Evolutionary conservation across 2,329 filamentous ascomycete species (phyloP).

Genomic region (Diaporthe sp.): DNA sequence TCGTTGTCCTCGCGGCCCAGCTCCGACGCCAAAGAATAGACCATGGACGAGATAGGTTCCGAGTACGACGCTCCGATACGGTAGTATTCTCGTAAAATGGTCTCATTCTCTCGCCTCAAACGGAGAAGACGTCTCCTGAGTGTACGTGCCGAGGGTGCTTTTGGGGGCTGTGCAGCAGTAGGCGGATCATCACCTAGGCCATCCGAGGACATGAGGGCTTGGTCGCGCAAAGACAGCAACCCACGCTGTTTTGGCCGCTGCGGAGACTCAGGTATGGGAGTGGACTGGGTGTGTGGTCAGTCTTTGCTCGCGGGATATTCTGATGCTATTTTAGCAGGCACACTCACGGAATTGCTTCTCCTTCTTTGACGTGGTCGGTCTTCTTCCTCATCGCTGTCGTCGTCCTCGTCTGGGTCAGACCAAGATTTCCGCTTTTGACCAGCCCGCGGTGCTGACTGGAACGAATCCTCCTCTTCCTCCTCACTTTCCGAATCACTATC

Average conservation of each 20-base stretch:
- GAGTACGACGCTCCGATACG: slow-evolving; percentile 90
- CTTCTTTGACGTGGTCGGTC: slow-evolving; percentile 84
- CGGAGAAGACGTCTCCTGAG: slow-evolving; percentile 81
- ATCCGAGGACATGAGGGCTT: slow-evolving; percentile 62
- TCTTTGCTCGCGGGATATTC: slow-evolving; percentile 49
- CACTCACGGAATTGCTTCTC: slow-evolving; percentile 88
- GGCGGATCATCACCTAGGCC: slow-evolving; percentile 65
- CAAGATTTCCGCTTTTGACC: slow-evolving; percentile 85
- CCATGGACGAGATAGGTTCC: slow-evolving; percentile 92
- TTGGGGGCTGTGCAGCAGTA: slow-evolving; percentile 70
- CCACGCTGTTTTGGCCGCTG: slow-evolving; percentile 72
- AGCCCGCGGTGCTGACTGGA: slow-evolving; percentile 53
- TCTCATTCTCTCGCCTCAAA: slow-evolving; percentile 83
- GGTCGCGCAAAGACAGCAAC: slow-evolving; percentile 68
- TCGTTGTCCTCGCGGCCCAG: slow-evolving; percentile 97
- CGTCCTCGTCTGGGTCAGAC: slow-evolving; percentile 78
- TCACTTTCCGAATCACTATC: slow-evolving; percentile 70
- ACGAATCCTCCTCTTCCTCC: slow-evolving; percentile 64
- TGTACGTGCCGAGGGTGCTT: slow-evolving; percentile 77
- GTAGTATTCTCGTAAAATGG: slow-evolving; percentile 85
- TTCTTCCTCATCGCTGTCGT: slow-evolving; percentile 80
- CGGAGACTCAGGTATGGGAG: slow-evolving; percentile 76
- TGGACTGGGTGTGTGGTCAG: slow-evolving; percentile 67
- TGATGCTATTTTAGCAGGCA: slow-evolving; percentile 26
- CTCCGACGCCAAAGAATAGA: slow-evolving; percentile 95